Conservation (phyloP, 257 asterid genomes). For the Nicotiana tabacum region DNA sequence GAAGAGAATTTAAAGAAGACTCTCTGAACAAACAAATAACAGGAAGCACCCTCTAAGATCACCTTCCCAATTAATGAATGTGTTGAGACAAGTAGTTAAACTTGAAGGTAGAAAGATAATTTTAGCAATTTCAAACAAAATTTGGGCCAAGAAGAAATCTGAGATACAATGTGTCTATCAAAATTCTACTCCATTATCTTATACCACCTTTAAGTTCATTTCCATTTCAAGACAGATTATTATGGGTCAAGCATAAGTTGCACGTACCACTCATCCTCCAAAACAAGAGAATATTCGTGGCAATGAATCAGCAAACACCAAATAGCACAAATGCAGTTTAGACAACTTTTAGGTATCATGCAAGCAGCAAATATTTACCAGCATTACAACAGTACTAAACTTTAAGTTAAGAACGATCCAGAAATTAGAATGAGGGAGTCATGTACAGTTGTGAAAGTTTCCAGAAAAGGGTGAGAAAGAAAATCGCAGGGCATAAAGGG, state of each 20-base stretch:
- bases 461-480: not conserved
- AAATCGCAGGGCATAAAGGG: not conserved
- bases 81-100: not conserved
- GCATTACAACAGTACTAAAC: not conserved
- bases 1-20: not conserved
- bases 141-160: not conserved
- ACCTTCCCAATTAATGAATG: not conserved
- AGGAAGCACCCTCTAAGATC: not conserved
- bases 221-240: not conserved
- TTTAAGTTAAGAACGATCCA: not conserved
- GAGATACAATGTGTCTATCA: not conserved
- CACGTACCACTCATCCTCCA: not conserved
- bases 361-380: not conserved
- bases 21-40: not conserved
- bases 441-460: not conserved
- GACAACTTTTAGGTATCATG: not conserved
- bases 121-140: not conserved
- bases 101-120: not conserved
- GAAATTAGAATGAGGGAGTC: not conserved
- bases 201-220: not conserved
- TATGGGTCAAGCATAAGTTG: not conserved
- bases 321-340: not conserved
- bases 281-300: not conserved
- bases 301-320: conserved; percentile 1
- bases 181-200: not conserved